Evolutionary conservation across 2,329 filamentous ascomycete genomes (phyloP).

Genomic region (Cytospora chrysosperma): DNA sequence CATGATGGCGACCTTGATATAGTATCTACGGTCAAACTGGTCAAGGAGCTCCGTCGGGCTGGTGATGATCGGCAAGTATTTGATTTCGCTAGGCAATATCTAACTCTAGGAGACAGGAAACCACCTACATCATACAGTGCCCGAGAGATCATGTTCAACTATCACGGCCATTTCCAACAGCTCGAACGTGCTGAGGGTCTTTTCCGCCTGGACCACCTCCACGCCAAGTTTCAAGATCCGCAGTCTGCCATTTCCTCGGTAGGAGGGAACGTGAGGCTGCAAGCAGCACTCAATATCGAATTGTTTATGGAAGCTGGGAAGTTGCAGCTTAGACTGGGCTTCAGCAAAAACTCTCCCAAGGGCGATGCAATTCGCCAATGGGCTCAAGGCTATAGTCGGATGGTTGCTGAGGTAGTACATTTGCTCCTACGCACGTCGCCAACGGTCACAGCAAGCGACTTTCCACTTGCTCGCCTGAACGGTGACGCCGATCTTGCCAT

Average conservation of each 20-base stretch:
- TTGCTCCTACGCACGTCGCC: slow-evolving; percentile 27
- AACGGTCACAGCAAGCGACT: slow-evolving; percentile 34
- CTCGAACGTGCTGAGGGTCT: slow-evolving; percentile 35
- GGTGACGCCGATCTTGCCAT: slow-evolving; percentile 33
- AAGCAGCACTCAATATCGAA: not conserved
- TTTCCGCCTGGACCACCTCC: no score
- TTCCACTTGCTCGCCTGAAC: slow-evolving; percentile 34
- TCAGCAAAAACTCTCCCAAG: not conserved
- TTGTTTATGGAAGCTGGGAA: not conserved
- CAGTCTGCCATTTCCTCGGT: no score
- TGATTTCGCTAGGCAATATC: slow-evolving; percentile 4
- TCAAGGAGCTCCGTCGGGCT: slow-evolving; percentile 1
- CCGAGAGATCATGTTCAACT: slow-evolving; percentile 51
- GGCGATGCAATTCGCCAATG: not conserved
- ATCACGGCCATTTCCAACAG: slow-evolving; percentile 45
- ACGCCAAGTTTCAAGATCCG: no score
- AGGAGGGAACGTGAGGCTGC: slow-evolving; percentile 26
- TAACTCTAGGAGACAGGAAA: not conserved
- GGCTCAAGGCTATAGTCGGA: not conserved
- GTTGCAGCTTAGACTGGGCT: not conserved
- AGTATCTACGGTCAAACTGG: slow-evolving; percentile 27
- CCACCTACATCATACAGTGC: slow-evolving; percentile 31
- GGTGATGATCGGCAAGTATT: not conserved
- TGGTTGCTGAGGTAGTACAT: slow-evolving; percentile 14
- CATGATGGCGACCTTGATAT: slow-evolving; percentile 47